These are phyloP conservation scores for Fusarium lateritium DNA, from an alignment of 2,329 filamentous ascomycete species.

Conservation along the genomic window DNA sequence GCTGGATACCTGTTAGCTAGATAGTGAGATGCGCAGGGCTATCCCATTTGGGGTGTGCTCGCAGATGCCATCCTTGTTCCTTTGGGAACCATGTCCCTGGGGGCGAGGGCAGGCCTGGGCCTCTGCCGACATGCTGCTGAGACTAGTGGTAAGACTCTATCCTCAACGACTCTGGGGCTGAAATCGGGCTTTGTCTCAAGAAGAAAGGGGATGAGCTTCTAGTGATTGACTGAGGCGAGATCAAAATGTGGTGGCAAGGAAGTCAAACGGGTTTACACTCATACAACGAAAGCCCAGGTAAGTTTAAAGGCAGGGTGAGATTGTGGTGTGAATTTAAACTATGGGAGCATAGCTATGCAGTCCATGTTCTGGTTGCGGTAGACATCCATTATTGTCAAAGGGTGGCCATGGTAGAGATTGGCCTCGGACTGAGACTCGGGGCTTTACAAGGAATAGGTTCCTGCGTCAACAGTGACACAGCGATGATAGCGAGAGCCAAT, in stretches of 20 bases:
- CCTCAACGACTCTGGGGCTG: constrained; percentile 3
- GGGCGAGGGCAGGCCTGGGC: background rate
- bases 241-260: background rate
- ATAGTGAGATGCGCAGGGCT: constrained; percentile 6
- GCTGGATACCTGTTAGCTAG: background rate
- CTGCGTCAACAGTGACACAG: background rate
- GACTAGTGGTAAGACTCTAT: constrained; percentile 4
- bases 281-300: background rate
- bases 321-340: background rate
- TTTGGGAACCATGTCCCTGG: constrained; percentile 5
- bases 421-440: background rate
- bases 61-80: constrained; percentile 8
- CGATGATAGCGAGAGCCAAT: background rate
- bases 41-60: constrained; percentile 9
- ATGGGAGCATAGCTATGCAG: background rate
- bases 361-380: background rate
- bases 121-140: constrained; percentile 12
- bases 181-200: background rate
- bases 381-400: background rate
- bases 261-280: background rate
- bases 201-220: background rate
- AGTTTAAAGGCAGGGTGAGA: background rate
- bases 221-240: constrained; percentile 1
- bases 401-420: background rate
- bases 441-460: background rate